Conservation (phyloP, 2,329 filamentous ascomycete species). For the Blumeria hordei region DNA sequence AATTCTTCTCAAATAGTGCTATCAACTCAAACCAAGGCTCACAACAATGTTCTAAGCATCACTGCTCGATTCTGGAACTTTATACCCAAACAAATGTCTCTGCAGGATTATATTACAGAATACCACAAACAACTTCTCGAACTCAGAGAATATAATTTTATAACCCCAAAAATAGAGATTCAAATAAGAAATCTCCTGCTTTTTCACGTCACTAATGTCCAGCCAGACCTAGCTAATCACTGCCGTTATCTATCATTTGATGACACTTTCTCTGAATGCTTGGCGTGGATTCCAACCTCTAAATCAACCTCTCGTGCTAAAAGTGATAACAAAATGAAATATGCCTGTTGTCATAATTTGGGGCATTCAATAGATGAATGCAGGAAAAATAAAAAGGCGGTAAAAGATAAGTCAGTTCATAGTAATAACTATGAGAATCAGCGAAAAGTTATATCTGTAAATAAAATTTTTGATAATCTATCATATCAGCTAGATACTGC, state of each 20-base stretch:
- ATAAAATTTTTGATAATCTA: neutral
- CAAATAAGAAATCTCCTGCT: neutral
- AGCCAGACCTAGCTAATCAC: neutral
- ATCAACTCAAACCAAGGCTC: no score
- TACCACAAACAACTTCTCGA: neutral
- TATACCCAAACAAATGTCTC: neutral
- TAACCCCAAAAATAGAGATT: neutral
- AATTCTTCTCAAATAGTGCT: no score
- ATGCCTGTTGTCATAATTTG: neutral
- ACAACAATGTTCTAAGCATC: no score
- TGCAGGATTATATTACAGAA: neutral
- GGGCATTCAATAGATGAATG: neutral
- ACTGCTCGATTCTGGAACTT: no score
- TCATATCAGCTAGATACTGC: neutral
- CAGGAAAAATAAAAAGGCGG: neutral
- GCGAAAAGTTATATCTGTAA: neutral
- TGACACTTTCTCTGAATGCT: neutral
- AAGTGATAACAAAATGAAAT: neutral
- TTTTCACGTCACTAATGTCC: neutral
- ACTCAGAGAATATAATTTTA: neutral
- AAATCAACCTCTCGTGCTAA: neutral
- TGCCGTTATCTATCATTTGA: neutral
- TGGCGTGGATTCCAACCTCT: neutral
- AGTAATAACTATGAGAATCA: neutral
- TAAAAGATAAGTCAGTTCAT: neutral